Evolutionary conservation across 441 rosid genomes (phyloP).

Genomic region (Daphne laureola): DNA sequence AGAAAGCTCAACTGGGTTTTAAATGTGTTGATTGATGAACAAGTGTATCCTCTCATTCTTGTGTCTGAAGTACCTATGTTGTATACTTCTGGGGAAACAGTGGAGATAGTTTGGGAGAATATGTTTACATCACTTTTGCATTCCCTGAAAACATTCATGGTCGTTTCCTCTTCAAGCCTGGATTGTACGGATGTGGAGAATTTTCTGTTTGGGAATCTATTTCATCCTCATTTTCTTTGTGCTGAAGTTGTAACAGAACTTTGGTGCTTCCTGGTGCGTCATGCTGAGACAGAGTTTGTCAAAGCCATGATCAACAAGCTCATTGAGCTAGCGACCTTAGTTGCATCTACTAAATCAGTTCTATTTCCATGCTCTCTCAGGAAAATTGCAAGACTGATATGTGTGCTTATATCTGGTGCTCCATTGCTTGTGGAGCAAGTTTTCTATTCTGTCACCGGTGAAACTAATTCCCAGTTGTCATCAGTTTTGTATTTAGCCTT

Average conservation of each 20-base stretch:
- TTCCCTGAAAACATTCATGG: slow-evolving; percentile 63
- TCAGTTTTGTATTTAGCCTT: slow-evolving; percentile 44
- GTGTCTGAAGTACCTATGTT: slow-evolving; percentile 48
- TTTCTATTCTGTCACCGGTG: slow-evolving; percentile 32
- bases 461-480: slow-evolving; percentile 32
- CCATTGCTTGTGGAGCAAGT: slow-evolving; percentile 49
- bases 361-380: slow-evolving; percentile 55
- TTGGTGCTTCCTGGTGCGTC: slow-evolving; percentile 67
- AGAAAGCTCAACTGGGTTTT: slow-evolving; percentile 68
- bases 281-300: slow-evolving; percentile 46
- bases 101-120: slow-evolving; percentile 57
- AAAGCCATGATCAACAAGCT: slow-evolving; percentile 39
- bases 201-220: slow-evolving; percentile 64
- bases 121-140: slow-evolving; percentile 48
- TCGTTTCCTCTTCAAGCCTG: slow-evolving; percentile 46
- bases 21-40: slow-evolving; percentile 40
- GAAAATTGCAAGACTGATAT: slow-evolving; percentile 56
- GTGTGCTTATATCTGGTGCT: slow-evolving; percentile 40
- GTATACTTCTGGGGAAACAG: slow-evolving; percentile 44
- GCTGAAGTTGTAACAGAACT: slow-evolving; percentile 72
- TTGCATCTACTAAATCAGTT: slow-evolving; percentile 42
- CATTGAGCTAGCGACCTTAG: slow-evolving; percentile 39
- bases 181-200: slow-evolving; percentile 57
- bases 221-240: slow-evolving; percentile 83
- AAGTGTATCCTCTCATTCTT: slow-evolving; percentile 59